Evolutionary conservation across 2,329 filamentous ascomycete species (phyloP).

Genomic region (Hirsutella thompsonii): DNA sequence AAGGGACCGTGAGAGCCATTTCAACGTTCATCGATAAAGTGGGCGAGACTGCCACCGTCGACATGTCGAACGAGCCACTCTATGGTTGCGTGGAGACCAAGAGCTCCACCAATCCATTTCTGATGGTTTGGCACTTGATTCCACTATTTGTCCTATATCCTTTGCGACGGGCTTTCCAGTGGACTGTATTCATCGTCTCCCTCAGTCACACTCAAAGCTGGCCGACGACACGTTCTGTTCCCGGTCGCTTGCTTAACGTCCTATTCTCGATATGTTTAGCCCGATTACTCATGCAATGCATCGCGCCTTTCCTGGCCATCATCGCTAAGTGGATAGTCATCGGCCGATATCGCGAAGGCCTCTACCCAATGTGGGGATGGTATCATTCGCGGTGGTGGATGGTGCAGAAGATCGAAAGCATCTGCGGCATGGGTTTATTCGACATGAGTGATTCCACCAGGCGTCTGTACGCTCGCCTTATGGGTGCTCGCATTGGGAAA

Average conservation of each 20-base stretch:
- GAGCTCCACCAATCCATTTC: constrained; percentile 34
- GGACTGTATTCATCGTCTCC: constrained; percentile 37
- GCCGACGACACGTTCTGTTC: constrained; percentile 23
- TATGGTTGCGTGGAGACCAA: constrained; percentile 23
- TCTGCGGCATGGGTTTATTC: constrained; percentile 36
- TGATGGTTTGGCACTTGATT: constrained; percentile 36
- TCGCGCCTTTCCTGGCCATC: constrained; percentile 34
- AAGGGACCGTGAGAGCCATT: constrained; percentile 29
- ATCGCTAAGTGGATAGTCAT: constrained; percentile 40
- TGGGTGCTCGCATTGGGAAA: constrained; percentile 39
- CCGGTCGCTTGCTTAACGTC: constrained; percentile 35
- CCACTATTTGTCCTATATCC: constrained; percentile 37
- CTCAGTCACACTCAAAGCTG: constrained; percentile 26
- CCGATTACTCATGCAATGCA: constrained; percentile 21
- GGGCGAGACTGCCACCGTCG: constrained; percentile 3
- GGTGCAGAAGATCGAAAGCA: constrained; percentile 36
- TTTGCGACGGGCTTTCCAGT: constrained; percentile 34
- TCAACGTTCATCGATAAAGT: constrained; percentile 23
- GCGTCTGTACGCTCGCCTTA: constrained; percentile 33
- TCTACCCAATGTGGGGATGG: constrained; percentile 46
- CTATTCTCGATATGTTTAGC: constrained; percentile 29
- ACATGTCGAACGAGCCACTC: constrained; percentile 9
- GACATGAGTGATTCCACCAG: constrained; percentile 22
- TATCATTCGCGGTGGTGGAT: constrained; percentile 49
- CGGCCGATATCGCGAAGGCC: constrained; percentile 35